Evolutionary conservation across 202 grass and related monocot species (phyloP), one percentile per base, ranked within the genome.

Genomic region (Eragrostis tef): DNA sequence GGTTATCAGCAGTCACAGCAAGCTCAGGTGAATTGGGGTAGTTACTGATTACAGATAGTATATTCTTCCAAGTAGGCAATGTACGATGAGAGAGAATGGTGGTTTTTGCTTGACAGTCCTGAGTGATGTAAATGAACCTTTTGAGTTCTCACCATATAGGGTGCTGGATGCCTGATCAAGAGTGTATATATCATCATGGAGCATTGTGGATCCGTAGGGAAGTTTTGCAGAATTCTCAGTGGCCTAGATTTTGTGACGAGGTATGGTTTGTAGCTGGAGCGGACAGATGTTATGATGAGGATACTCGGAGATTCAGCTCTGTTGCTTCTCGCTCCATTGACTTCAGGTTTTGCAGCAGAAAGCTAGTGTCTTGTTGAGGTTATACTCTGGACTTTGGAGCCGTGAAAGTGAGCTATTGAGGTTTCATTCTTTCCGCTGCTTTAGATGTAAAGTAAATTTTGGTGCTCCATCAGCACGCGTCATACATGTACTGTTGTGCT

Each of bases 361-460:
- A 54, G n/a, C n/a, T n/a, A n/a, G 51, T 19, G 20, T 54, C 51
- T 54, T 54, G 51, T n/a, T 54, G 51, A 54, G 5, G n/a, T 54
- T 54, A 54, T 19, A 19, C 19, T n/a, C 51, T 54, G 51, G 51
- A 54, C 17, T n/a, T 54, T 6, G 7, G 51, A 54, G 17, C 17
- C 19, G n/a, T 54, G 51, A 53, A 19, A 53, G 16, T 54, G 51
- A 6, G 13, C 13, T 50, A 16, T 5, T 16, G 48, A 19, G 17
- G 51, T n/a, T 54, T 20, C 19, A 20, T 56, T 20, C 52, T 57
- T 21, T 21, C 53, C n/a, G 53, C 8, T 57, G 53, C n/a, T n/a
- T 54, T 54, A 54, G 51, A 57, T 57, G n/a, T 57, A 57, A 57
- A 57, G 19, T 57, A 57, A 57, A 57, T 57, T 57, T 57, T 57